Conservation (phyloP, 371 early-diverging fungal species). For the Smittium mucronatum region DNA sequence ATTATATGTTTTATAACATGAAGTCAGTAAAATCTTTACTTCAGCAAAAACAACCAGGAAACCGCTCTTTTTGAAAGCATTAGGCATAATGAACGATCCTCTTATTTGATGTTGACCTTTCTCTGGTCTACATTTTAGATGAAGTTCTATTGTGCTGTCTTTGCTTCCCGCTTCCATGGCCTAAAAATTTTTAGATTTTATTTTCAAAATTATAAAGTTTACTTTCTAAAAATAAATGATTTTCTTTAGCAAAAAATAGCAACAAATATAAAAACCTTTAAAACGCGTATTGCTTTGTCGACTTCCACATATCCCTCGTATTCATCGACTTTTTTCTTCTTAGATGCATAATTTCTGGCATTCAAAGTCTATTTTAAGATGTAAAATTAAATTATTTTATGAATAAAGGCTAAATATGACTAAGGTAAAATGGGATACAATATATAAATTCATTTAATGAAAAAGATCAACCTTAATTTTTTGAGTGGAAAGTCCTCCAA, state of each 20-base stretch:
- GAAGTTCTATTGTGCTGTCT: constrained; percentile 50
- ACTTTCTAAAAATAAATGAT: no score
- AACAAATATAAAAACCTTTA: background rate
- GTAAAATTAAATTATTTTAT: background rate
- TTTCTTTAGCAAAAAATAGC: no score
- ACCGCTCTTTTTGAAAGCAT: constrained; percentile 44
- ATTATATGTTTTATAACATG: background rate
- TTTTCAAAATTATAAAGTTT: no score
- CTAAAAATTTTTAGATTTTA: no score
- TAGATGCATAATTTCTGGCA: background rate
- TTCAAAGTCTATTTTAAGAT: background rate
- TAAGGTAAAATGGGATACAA: background rate
- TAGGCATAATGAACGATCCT: constrained; percentile 56
- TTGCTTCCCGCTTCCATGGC: constrained; percentile 59
- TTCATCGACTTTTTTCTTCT: constrained; percentile 1
- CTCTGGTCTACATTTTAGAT: constrained; percentile 53
- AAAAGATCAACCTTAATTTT: background rate
- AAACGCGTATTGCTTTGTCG: background rate
- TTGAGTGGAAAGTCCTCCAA: background rate
- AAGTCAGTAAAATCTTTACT: constrained; percentile 13
- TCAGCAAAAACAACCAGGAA: constrained; percentile 65
- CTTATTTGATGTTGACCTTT: constrained; percentile 63
- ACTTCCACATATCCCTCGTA: constrained; percentile 1
- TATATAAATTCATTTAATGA: background rate
- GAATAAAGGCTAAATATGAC: background rate